A percentile compares a stretch with the other conserved stretches of the same genome.
These are phyloP conservation scores for Crucihimalaya himalaica DNA, from an alignment of 345 rosid species.

Conservation along the genomic window DNA sequence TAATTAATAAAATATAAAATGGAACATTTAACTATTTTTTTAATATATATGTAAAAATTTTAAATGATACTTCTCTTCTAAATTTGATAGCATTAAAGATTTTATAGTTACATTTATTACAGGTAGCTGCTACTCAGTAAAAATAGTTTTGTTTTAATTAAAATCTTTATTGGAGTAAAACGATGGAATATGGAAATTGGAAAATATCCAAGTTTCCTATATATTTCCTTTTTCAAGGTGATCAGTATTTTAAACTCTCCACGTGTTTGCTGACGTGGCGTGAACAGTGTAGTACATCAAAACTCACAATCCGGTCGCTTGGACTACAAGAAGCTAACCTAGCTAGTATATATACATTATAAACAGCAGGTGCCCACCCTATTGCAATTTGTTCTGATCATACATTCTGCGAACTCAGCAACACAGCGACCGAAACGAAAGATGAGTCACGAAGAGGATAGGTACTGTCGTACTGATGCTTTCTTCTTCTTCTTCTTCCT, in stretches of 20 bases:
- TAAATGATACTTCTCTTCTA: too few species aligned
- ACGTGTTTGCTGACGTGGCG: neutral
- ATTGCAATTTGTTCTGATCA: neutral
- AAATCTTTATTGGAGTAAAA: neutral
- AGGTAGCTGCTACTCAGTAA: neutral
- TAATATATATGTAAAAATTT: too few species aligned
- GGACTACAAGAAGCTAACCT: slow-evolving; percentile 5
- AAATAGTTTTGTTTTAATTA: neutral
- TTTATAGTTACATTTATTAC: neutral
- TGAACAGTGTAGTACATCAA: neutral
- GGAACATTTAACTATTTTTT: too few species aligned
- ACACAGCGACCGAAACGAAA: slow-evolving; percentile 2
- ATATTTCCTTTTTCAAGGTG: neutral
- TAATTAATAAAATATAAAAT: too few species aligned
- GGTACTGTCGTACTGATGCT: too few species aligned
- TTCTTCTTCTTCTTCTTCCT: neutral
- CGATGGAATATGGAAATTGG: neutral
- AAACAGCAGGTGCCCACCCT: neutral
- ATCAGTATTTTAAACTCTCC: too few species aligned
- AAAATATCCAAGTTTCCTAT: too few species aligned
- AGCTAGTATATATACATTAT: slow-evolving; percentile 2
- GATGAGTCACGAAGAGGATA: slow-evolving; percentile 5
- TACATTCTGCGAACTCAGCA: neutral
- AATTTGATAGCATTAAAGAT: neutral
- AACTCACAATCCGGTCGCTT: slow-evolving; percentile 3